Evolutionary conservation across 106 monocot species (phyloP), one percentile per base, ranked within the genome.

Genomic region (Dendrobium officinale): DNA sequence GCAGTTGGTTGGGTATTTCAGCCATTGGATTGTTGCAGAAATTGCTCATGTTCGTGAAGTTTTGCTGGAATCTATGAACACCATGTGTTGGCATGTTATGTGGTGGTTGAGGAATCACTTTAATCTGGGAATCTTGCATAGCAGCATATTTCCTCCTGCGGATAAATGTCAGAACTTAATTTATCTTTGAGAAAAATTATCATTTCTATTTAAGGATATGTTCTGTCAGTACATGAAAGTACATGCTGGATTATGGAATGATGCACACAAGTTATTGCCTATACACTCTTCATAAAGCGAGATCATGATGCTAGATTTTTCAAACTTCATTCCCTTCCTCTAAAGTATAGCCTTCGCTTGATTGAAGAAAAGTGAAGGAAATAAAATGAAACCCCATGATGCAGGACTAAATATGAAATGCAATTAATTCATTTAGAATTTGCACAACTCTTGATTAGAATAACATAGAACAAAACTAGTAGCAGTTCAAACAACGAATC

Each of bases 1-100:
- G 86, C 43, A 75, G 61, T 19, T 83, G 85, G 45, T 43, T 86
- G 54, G 78, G 51, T 37, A 73, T 85, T 43, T 86, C 80, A 22
- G 11, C 79, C 79, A 80, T 82, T 79, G 87, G 58, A 42, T 78
- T 77, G 48, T 86, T 82, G 80, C 54, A 79, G 2, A 77, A 79
- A 61, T 79, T 83, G 64, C 24, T 86, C 51, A 75, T 70, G 20
- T 56, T 44, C 8, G 77, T 51, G 42, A 84, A 75, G 9, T 78
- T 80, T 66, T 86, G 82, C 27, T 81, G 73, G 29, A 77, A 19
- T 22, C 76, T 48, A 42, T 49, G n/a, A 26, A 24, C 15, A 51
- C 26, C 48, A 42, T 27, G 48, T 27, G 18, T 26, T 26, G 49
- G 10, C 11, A 76, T 27, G 10, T 76, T 51, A 76, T 49, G 5